These are phyloP conservation scores for Erysimum pusillum DNA, from an alignment of 441 rosid species.

Conservation along the genomic window DNA sequence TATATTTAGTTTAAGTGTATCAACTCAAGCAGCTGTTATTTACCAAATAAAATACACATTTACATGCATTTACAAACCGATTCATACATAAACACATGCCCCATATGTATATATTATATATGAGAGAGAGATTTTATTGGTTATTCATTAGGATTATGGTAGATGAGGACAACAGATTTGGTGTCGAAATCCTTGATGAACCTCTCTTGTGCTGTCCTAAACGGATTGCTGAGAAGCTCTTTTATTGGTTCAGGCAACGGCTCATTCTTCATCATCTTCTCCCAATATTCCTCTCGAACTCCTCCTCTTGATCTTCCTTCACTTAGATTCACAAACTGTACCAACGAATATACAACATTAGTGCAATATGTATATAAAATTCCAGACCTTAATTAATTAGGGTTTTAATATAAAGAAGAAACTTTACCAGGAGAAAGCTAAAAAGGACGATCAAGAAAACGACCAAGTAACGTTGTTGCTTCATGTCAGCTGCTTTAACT, in stretches of 20 bases:
- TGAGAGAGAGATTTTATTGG: neutral
- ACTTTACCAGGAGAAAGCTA: conserved; percentile 43
- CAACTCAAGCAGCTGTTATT: neutral
- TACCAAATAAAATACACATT: neutral
- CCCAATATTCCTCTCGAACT: conserved; percentile 45
- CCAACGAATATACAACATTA: conserved; percentile 6
- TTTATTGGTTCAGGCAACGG: conserved; percentile 48
- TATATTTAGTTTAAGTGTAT: neutral
- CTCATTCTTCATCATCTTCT: conserved; percentile 46
- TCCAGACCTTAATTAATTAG: conserved; percentile 20
- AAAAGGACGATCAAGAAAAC: conserved; percentile 39
- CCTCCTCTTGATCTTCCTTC: conserved; percentile 43
- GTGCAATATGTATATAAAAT: neutral
- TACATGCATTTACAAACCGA: neutral
- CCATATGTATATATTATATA: neutral
- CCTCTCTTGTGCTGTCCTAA: conserved; percentile 36
- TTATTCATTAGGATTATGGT: neutral
- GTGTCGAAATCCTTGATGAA: conserved; percentile 5
- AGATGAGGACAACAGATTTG: neutral
- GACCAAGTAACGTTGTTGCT: conserved; percentile 43
- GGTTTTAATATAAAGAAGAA: conserved; percentile 26
- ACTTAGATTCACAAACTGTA: conserved; percentile 40
- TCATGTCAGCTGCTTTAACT: conserved; percentile 38
- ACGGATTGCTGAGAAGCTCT: conserved; percentile 47
- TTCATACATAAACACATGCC: neutral